A percentile compares a stretch with the other conserved stretches of the same genome.
Evolutionary conservation across 768 basidiomycete genomes (phyloP).

Genomic region (Dictyophora rubrovolvata): DNA sequence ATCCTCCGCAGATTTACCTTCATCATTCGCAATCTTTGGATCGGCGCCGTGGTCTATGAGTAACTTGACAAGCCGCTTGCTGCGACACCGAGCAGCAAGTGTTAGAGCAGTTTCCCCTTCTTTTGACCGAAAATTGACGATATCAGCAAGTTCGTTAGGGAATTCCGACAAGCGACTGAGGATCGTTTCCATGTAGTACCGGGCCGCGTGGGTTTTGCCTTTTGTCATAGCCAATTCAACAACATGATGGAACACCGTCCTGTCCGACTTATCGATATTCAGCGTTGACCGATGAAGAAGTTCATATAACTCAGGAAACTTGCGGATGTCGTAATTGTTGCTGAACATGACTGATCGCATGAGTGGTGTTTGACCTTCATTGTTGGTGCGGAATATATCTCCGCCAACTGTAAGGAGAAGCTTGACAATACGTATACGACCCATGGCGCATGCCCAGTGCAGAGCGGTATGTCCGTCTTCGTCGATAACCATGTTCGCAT

Average conservation of each 20-base stretch:
- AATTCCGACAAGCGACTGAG: conserved; percentile 80
- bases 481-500: conserved; percentile 93
- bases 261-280: conserved; percentile 85
- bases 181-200: conserved; percentile 98
- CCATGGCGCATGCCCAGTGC: conserved; percentile 99
- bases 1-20: conserved; percentile 95
- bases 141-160: conserved; percentile 91
- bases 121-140: conserved; percentile 98
- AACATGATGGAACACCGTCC: conserved; percentile 96
- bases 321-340: conserved; percentile 98
- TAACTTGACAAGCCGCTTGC: conserved; percentile 89
- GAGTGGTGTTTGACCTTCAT: conserved; percentile 89
- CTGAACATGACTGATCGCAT: conserved; percentile 99
- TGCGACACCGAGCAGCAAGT: conserved; percentile 90
- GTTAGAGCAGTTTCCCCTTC: conserved; percentile 98
- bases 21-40: conserved; percentile 87
- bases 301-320: conserved; percentile 96
- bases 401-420: conserved; percentile 88
- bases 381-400: conserved; percentile 95
- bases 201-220: conserved; percentile 92
- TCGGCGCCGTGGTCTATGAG: conserved; percentile 95
- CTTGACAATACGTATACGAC: conserved; percentile 91
- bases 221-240: conserved; percentile 97
- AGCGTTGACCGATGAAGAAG: conserved; percentile 95
- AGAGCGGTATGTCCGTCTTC: conserved; percentile 96